Evolutionary conservation across 495 filamentous ascomycete species (phyloP).

Genomic region (Penicillium egyptiacum): DNA sequence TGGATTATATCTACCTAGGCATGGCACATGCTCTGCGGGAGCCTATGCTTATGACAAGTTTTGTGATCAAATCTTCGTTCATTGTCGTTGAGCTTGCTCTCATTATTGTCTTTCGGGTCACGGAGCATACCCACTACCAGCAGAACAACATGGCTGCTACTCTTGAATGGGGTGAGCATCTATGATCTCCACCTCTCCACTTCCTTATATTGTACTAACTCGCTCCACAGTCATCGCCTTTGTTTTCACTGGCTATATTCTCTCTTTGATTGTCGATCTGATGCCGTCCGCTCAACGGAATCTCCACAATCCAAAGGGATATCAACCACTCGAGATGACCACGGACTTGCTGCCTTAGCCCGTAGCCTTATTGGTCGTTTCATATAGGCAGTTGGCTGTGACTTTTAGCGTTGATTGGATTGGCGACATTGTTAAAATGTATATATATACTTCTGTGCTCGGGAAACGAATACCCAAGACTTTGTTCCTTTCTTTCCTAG

Average conservation of each 20-base stretch:
- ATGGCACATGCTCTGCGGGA: conserved; percentile 13
- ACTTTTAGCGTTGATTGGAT: conserved; percentile 5
- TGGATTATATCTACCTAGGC: conserved; percentile 22
- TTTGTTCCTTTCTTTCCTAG: not conserved
- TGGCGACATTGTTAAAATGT: not conserved
- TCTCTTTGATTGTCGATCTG: conserved; percentile 23
- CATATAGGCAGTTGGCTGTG: not conserved
- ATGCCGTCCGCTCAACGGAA: conserved; percentile 13
- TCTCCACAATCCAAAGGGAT: conserved; percentile 11
- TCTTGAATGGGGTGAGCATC: conserved; percentile 22
- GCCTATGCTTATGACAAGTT: conserved; percentile 22
- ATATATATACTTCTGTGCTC: conserved; percentile 3
- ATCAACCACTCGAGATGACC: conserved; percentile 23
- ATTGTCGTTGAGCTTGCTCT: conserved; percentile 23
- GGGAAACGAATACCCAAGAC: conserved; percentile 10
- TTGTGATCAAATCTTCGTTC: conserved; percentile 24
- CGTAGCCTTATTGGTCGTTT: not conserved
- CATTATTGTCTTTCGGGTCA: conserved; percentile 22
- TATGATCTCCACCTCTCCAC: not conserved
- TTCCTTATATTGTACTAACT: not conserved
- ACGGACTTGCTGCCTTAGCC: conserved; percentile 11
- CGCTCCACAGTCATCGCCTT: conserved; percentile 19
- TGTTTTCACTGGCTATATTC: conserved; percentile 23
- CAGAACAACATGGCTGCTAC: conserved; percentile 22
- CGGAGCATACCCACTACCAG: conserved; percentile 10